Evolutionary conservation across 116 monocot genomes (phyloP).

Genomic region (Papilionanthe hybrid): DNA sequence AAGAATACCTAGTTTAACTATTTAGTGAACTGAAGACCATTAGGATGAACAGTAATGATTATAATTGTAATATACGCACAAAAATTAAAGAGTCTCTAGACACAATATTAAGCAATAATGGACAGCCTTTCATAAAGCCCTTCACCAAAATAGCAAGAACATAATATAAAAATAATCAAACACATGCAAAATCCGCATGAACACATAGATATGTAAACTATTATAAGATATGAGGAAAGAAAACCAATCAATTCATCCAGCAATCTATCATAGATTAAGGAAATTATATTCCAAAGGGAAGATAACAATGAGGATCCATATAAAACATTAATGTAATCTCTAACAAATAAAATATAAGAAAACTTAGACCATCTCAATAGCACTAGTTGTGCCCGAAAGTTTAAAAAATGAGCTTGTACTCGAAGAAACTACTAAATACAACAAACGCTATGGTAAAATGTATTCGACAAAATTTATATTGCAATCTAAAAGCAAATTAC

Average conservation of each 20-base stretch:
- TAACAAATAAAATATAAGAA: not conserved
- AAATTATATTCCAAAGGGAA: not conserved
- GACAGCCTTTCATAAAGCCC: not conserved
- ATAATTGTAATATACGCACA: not conserved
- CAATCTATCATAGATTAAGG: not conserved
- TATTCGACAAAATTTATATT: not conserved
- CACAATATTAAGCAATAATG: not conserved
- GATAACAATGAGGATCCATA: not conserved
- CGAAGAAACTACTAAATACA: not conserved
- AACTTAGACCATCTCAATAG: not conserved
- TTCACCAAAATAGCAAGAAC: not conserved
- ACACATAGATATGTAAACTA: not conserved
- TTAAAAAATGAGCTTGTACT: not conserved
- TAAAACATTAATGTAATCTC: not conserved
- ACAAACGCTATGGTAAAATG: not conserved
- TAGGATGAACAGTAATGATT: not conserved
- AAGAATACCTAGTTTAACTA: not conserved
- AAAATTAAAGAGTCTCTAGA: not conserved
- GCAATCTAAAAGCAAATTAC: not conserved
- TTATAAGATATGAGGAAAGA: not conserved
- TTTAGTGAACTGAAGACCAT: not conserved
- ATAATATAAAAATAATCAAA: not conserved
- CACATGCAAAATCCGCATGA: not conserved
- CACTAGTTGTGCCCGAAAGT: not conserved
- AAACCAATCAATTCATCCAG: not conserved